These are phyloP conservation scores for Ustilago hordei DNA, from an alignment of 1,284 basidiomycete species.

Conservation along the genomic window DNA sequence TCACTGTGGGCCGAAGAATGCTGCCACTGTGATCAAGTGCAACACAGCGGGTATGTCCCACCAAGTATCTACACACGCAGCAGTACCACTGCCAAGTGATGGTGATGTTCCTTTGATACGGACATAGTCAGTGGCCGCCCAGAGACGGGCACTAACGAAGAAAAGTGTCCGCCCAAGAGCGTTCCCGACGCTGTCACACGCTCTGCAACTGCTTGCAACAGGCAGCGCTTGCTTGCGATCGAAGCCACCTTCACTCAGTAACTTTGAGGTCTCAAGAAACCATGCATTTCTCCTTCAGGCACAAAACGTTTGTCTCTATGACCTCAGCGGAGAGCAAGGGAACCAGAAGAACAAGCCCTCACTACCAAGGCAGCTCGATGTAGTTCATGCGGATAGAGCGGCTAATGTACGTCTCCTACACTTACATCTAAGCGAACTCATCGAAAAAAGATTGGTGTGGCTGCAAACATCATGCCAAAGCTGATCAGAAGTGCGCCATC, in stretches of 20 bases:
- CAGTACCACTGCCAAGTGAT: background rate
- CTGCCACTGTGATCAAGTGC: background rate
- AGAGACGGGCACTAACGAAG: background rate
- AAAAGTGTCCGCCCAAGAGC: background rate
- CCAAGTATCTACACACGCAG: background rate
- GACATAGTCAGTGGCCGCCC: background rate
- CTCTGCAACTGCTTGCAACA: background rate
- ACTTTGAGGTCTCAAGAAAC: background rate
- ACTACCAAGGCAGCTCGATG: background rate
- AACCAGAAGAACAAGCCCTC: background rate
- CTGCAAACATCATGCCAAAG: slow-evolving; percentile 5
- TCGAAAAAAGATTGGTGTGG: background rate
- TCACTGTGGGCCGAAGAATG: background rate
- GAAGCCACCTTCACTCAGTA: background rate
- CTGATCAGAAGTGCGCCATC: slow-evolving; percentile 7
- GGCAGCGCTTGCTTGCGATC: background rate
- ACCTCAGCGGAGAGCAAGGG: background rate
- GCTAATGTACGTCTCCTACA: background rate
- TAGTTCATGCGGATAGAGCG: background rate
- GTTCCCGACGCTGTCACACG: background rate
- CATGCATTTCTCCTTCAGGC: background rate
- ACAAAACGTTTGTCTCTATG: background rate
- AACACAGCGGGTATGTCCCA: background rate
- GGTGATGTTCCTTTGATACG: background rate
- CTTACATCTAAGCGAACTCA: background rate